These are phyloP conservation scores for Kurtzmaniella quercitrusa DNA, from an alignment of 1,139 yeast species.

Conservation along the genomic window DNA sequence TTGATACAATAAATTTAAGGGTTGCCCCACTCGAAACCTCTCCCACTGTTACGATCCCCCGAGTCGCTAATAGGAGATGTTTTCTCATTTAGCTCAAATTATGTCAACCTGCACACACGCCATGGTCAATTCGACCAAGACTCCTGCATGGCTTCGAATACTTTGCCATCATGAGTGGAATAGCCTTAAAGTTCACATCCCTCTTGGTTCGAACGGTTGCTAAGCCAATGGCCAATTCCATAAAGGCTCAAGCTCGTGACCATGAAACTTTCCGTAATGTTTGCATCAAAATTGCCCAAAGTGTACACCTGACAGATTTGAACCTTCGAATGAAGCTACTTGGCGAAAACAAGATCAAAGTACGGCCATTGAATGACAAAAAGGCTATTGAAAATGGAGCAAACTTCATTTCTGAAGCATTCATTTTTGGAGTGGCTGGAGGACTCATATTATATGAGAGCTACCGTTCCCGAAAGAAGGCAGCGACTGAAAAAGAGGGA, in stretches of 20 bases:
- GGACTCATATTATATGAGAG: conserved; percentile 73
- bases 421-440: conserved; percentile 79
- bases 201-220: conserved; percentile 74
- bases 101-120: too few species aligned
- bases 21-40: too few species aligned
- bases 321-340: conserved; percentile 58
- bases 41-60: too few species aligned
- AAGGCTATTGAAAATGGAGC: conserved; percentile 87
- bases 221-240: conserved; percentile 71
- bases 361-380: conserved; percentile 79
- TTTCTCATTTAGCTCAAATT: too few species aligned
- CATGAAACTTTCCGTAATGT: conserved; percentile 59
- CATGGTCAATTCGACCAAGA: too few species aligned
- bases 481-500: conserved; percentile 54
- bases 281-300: conserved; percentile 74
- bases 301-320: conserved; percentile 65
- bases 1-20: too few species aligned
- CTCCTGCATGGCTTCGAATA: neutral
- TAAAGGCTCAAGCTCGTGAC: conserved; percentile 74
- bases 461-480: conserved; percentile 64
- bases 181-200: conserved; percentile 75
- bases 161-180: conserved; percentile 37
- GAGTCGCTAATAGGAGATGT: too few species aligned
- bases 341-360: conserved; percentile 54
- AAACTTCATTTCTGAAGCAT: conserved; percentile 68